These are phyloP conservation scores for Viridothelium virens DNA, from an alignment of 495 filamentous ascomycete genomes.

Conservation along the genomic window DNA sequence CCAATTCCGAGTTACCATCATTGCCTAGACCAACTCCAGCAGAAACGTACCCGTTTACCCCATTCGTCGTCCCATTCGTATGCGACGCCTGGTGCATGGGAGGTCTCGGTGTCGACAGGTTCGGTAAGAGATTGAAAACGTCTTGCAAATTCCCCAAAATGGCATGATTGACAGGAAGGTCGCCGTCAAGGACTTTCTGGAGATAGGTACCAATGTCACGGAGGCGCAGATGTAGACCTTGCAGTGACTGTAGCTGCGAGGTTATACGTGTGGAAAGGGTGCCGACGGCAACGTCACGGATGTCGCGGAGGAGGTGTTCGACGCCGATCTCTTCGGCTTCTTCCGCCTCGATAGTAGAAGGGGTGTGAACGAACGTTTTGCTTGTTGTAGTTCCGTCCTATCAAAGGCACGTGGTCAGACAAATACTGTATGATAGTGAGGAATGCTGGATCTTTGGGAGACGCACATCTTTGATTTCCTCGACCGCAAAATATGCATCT, in stretches of 20 bases:
- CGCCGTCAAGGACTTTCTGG: constrained; percentile 85
- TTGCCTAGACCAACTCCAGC: constrained; percentile 39
- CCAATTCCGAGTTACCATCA: constrained; percentile 70
- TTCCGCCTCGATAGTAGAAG: constrained; percentile 96
- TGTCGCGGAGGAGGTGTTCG: constrained; percentile 94
- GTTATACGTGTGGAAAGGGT: constrained; percentile 98
- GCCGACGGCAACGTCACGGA: constrained; percentile 94
- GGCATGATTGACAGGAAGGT: constrained; percentile 92
- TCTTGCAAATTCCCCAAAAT: constrained; percentile 97
- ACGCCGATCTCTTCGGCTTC: constrained; percentile 99
- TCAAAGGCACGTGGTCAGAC: constrained; percentile 22
- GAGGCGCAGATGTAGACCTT: constrained; percentile 89
- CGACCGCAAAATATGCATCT: constrained; percentile 97
- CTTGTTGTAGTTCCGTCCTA: constrained; percentile 96
- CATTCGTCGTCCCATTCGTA: constrained; percentile 32
- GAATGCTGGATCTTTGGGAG: neutral
- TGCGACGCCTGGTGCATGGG: constrained; percentile 32
- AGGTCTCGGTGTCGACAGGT: constrained; percentile 75
- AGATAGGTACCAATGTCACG: constrained; percentile 94
- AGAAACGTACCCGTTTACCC: constrained; percentile 28
- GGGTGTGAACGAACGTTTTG: constrained; percentile 98
- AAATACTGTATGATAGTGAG: neutral
- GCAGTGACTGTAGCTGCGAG: constrained; percentile 92
- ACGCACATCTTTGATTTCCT: constrained; percentile 98
- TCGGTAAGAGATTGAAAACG: constrained; percentile 96